Base-by-base conservation (phyloP, 73 alveolate species). In the Stentor roeselii region DNA sequence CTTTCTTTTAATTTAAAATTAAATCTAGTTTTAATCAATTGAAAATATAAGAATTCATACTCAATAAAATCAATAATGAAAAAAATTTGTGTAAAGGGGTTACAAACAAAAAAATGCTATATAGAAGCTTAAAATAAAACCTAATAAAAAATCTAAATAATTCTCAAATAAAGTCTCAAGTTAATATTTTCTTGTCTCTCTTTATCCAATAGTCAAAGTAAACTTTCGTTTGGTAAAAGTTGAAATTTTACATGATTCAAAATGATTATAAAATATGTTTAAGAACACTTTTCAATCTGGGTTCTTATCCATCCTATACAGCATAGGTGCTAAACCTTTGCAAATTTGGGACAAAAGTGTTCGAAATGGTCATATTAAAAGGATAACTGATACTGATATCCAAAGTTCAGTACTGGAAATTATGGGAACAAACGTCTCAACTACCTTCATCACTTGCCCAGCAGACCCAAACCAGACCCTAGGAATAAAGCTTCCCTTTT, bases 331-430 rank as follows among this genome's bases (percentile, higher is more conserved):
- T 6, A 95, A 95, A 88, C 99, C 99, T 31, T 93, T 95, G 3
- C 94, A 92, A 84, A 95, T 92, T 59, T 95, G 99, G 97, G 92
- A 95, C 84, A 93, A 90, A 76, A 78, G 86, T 39, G 95, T 92
- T 39, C 90, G 97, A 85, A 95, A 95, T 83, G 99, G 99, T 75
- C 97, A 95, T 75, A 95, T 95, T 77, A 95, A 95, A 84, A 86
- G 99, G 76, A 92, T 95, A 82, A 95, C 99, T 38, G 99, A 95
- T 78, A 92, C 89, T 42, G 99, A 95, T 82, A 95, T 95, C 88
- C 96, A 95, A 83, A 74, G 92, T n/a, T 92, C 97, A 6, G 99
- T 93, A 60, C 92, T 95, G 34, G 99, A 95, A 85, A 92, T 95
- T 40, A 91, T 94, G 94, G 99, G 99, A 36, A 93, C 97, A 60